phyloP scores from a whole-genome alignment of 2,329 filamentous ascomycete species.

The Clonostachys chloroleuca region DNA sequence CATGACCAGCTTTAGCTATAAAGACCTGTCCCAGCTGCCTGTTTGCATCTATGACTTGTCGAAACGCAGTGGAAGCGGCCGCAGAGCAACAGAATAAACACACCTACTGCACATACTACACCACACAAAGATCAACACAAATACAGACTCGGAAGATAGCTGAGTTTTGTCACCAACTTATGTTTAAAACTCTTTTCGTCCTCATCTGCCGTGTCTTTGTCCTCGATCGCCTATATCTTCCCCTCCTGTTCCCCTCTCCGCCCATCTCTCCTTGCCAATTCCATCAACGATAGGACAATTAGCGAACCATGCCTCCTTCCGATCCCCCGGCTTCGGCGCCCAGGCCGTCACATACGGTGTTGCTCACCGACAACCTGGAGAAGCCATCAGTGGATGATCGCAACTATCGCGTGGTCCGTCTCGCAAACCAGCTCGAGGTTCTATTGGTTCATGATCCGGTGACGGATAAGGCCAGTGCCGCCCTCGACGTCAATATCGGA shows the following conservation, averaged over 20 bases:
- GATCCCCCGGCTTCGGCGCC: conserved; percentile 24
- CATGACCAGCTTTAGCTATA: no score
- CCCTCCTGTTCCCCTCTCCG: not conserved
- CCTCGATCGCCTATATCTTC: not conserved
- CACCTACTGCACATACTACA: no score
- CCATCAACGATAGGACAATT: no score
- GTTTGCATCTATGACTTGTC: no score
- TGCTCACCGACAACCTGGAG: conserved; percentile 68
- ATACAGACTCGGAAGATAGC: no score
- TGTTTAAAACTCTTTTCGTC: not conserved
- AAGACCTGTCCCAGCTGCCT: no score
- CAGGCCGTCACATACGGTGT: conserved; percentile 21
- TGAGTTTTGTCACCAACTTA: not conserved
- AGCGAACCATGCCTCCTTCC: conserved; percentile 19
- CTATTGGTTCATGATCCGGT: conserved; percentile 90
- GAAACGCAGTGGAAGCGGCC: no score
- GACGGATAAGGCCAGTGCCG: conserved; percentile 94
- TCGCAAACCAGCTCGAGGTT: conserved; percentile 85
- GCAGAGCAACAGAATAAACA: no score
- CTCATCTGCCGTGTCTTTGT: not conserved
- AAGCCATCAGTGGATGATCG: conserved; percentile 83
- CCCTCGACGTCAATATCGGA: conserved; percentile 92
- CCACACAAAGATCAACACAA: no score
- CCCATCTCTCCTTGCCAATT: no score
- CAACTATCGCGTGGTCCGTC: conserved; percentile 78